A percentile compares a stretch with the other conserved stretches of the same genome.
These are phyloP conservation scores for Aspergillus sclerotiicarbonarius DNA, from an alignment of 495 filamentous ascomycete genomes.

Conservation along the genomic window DNA sequence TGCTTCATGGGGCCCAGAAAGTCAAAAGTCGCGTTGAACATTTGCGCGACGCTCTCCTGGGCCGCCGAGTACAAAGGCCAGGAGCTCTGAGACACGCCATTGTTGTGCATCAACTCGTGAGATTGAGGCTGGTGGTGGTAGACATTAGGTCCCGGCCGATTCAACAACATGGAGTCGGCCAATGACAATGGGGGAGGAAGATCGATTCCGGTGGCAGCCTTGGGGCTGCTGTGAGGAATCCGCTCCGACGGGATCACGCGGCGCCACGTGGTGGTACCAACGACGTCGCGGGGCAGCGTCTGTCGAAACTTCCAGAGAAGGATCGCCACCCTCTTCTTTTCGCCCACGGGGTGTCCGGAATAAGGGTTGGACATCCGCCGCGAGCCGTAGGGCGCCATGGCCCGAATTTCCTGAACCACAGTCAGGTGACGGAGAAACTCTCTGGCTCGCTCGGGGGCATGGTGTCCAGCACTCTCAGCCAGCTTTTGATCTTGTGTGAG, in stretches of 20 bases:
- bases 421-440: conserved; percentile 44
- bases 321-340: conserved; percentile 48
- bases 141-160: conserved; percentile 31
- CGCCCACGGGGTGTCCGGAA: conserved; percentile 26
- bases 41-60: conserved; percentile 37
- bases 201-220: conserved; percentile 33
- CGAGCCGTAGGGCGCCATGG: conserved; percentile 27
- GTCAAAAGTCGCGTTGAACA: conserved; percentile 39
- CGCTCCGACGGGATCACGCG: conserved; percentile 44
- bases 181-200: conserved; percentile 36
- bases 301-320: conserved; percentile 55
- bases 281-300: conserved; percentile 40
- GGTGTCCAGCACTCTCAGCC: conserved; percentile 35
- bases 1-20: conserved; percentile 38
- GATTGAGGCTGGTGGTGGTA: conserved; percentile 37
- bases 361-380: conserved; percentile 33
- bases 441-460: conserved; percentile 36
- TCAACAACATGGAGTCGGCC: conserved; percentile 36
- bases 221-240: conserved; percentile 38
- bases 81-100: conserved; percentile 29
- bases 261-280: conserved; percentile 54
- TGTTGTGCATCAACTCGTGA: conserved; percentile 35
- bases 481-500: conserved; percentile 40
- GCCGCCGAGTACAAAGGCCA: conserved; percentile 40
- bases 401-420: conserved; percentile 51